Conservation (phyloP, 331 rosid genomes). For the Quercus lobata region DNA sequence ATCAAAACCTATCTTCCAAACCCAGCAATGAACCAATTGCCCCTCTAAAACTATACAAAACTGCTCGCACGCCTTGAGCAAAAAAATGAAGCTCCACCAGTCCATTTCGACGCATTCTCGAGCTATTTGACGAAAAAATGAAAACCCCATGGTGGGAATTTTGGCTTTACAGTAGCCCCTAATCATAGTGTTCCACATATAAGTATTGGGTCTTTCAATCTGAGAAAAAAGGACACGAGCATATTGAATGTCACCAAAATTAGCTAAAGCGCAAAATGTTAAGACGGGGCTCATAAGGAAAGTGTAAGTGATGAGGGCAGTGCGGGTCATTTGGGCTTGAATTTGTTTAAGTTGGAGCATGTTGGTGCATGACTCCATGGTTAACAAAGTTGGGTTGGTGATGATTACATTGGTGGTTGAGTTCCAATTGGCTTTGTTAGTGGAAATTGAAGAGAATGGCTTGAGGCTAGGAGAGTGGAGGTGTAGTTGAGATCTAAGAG, state of each 20-base stretch:
- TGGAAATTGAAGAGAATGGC: constrained; percentile 24
- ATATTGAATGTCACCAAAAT: constrained; percentile 47
- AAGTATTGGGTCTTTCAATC: constrained; percentile 45
- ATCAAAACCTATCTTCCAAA: constrained; percentile 42
- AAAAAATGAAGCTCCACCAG: constrained; percentile 33
- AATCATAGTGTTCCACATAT: constrained; percentile 57
- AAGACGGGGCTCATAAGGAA: constrained; percentile 67
- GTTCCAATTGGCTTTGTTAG: constrained; percentile 49
- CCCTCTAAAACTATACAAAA: constrained; percentile 11
- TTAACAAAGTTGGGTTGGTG: constrained; percentile 56
- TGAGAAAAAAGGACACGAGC: constrained; percentile 40
- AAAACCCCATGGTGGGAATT: constrained; percentile 22
- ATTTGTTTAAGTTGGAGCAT: constrained; percentile 70
- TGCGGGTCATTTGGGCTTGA: constrained; percentile 70
- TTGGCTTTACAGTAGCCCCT: constrained; percentile 20
- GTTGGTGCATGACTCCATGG: constrained; percentile 64
- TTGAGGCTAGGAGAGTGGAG: constrained; percentile 12
- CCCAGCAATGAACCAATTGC: constrained; percentile 21
- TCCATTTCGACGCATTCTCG: constrained; percentile 23
- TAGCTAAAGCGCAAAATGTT: constrained; percentile 79
- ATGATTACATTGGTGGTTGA: constrained; percentile 60
- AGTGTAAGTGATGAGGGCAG: constrained; percentile 49
- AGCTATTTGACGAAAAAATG: constrained; percentile 24
- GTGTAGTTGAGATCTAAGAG: neutral
- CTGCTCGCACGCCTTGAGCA: constrained; percentile 34